Percentiles rank a stretch among this genome's conserved stretches.
These are phyloP conservation scores for Trichophyton verrucosum DNA, from an alignment of 2,329 filamentous ascomycete genomes.

Conservation along the genomic window DNA sequence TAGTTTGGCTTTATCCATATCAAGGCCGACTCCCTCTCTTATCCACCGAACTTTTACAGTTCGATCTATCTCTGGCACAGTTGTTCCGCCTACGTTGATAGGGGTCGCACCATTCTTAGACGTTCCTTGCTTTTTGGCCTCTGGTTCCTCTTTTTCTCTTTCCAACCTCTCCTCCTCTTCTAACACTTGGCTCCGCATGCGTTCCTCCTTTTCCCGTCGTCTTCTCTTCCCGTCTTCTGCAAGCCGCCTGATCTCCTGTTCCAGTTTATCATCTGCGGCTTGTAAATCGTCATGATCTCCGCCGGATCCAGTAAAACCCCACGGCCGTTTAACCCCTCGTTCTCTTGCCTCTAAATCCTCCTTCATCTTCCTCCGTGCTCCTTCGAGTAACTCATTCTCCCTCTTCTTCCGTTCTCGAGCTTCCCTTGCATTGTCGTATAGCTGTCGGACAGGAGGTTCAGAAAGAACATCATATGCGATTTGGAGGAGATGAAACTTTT, in stretches of 20 bases:
- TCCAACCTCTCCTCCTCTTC: constrained; percentile 9
- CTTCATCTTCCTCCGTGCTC: constrained; percentile 60
- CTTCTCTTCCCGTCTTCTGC: constrained; percentile 42
- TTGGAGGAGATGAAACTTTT: constrained; percentile 74
- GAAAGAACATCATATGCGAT: constrained; percentile 76
- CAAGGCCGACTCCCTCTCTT: constrained; percentile 34
- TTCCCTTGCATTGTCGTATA: constrained; percentile 66
- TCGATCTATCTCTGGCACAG: constrained; percentile 43
- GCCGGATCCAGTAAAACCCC: constrained; percentile 23
- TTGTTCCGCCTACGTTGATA: constrained; percentile 28
- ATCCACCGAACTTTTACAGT: constrained; percentile 47
- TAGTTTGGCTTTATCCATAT: constrained; percentile 39
- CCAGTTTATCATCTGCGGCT: constrained; percentile 34
- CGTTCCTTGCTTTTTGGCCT: constrained; percentile 33
- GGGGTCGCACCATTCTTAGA: constrained; percentile 22
- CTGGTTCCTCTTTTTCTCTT: constrained; percentile 28
- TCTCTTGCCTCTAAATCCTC: constrained; percentile 78
- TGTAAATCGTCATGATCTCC: constrained; percentile 33
- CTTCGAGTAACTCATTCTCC: constrained; percentile 61
- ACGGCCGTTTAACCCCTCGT: constrained; percentile 48
- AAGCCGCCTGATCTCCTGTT: constrained; percentile 41
- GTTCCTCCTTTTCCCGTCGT: constrained; percentile 38
- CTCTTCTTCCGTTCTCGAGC: constrained; percentile 57
- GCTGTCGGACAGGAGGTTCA: constrained; percentile 55
- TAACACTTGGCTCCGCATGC: constrained; percentile 32